Evolutionary conservation across 345 rosid genomes (phyloP).

Genomic region (Brassica juncea): DNA sequence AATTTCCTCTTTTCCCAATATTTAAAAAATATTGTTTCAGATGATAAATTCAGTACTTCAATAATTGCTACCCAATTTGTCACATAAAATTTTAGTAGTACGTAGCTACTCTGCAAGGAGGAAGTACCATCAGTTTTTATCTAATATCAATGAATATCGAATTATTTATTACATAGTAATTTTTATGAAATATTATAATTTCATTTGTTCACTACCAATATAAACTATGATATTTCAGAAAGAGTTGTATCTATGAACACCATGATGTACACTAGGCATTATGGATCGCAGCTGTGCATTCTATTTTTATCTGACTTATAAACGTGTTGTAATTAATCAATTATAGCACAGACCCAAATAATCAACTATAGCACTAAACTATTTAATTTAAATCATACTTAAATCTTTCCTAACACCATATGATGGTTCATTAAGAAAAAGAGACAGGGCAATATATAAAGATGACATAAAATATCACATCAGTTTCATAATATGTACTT

Average conservation of each 20-base stretch:
- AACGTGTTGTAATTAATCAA: conserved; percentile 3
- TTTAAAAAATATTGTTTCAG: conserved; percentile 23
- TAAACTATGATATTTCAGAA: neutral
- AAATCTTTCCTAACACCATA: conserved; percentile 5
- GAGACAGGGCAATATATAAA: neutral
- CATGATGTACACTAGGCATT: conserved; percentile 11
- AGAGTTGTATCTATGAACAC: conserved; percentile 8
- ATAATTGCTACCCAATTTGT: conserved; percentile 39
- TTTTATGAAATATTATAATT: conserved; percentile 3
- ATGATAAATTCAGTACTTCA: conserved; percentile 37
- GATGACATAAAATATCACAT: neutral
- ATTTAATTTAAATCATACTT: neutral
- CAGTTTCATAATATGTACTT: neutral
- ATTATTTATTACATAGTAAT: neutral
- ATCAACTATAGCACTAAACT: neutral
- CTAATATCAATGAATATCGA: neutral
- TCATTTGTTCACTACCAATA: neutral
- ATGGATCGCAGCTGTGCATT: conserved; percentile 40
- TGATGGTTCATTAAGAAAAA: neutral
- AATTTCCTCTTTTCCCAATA: conserved; percentile 5
- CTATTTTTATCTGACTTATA: conserved; percentile 26
- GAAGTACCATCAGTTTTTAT: conserved; percentile 10
- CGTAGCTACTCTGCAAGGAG: conserved; percentile 28
- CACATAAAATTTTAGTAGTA: conserved; percentile 34
- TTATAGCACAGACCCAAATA: neutral